Evolutionary conservation across 805 yeast genomes (phyloP).

Genomic region (Candida ipomoeae): DNA sequence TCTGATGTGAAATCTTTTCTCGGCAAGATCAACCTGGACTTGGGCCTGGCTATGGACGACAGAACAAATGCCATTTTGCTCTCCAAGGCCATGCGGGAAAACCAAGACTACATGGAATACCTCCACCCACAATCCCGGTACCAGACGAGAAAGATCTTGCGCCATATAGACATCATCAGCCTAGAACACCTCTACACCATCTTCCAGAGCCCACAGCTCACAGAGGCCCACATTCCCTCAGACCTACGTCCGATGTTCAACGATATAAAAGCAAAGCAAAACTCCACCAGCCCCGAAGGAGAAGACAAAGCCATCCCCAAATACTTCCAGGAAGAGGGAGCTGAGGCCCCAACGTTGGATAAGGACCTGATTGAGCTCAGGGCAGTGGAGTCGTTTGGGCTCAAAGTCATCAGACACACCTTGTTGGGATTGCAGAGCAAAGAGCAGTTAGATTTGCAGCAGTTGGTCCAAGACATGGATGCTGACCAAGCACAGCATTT

Average conservation of each 20-base stretch:
- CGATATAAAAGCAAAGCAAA: constrained; percentile 17
- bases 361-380: constrained; percentile 53
- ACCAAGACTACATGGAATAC: constrained; percentile 12
- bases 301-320: constrained; percentile 12
- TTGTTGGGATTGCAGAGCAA: constrained; percentile 41
- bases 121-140: constrained; percentile 6
- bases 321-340: constrained; percentile 30
- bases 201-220: constrained; percentile 23
- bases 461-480: constrained; percentile 27
- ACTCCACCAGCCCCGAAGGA: constrained; percentile 1
- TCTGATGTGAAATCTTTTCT: constrained; percentile 44
- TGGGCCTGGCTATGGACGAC: constrained; percentile 40
- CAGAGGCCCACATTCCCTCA: constrained; percentile 29
- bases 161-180: constrained; percentile 52
- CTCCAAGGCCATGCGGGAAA: constrained; percentile 31
- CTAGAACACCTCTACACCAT: constrained; percentile 40
- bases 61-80: constrained; percentile 59
- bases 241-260: constrained; percentile 31
- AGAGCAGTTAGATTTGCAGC: constrained; percentile 20
- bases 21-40: constrained; percentile 23
- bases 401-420: constrained; percentile 74
- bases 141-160: constrained; percentile 31
- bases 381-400: constrained; percentile 73
- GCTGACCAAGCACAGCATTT: constrained; percentile 24
- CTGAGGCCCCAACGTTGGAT: constrained; percentile 39